phyloP scores from a whole-genome alignment of 306 rosid genomes.

The Crataegus laevigata region DNA sequence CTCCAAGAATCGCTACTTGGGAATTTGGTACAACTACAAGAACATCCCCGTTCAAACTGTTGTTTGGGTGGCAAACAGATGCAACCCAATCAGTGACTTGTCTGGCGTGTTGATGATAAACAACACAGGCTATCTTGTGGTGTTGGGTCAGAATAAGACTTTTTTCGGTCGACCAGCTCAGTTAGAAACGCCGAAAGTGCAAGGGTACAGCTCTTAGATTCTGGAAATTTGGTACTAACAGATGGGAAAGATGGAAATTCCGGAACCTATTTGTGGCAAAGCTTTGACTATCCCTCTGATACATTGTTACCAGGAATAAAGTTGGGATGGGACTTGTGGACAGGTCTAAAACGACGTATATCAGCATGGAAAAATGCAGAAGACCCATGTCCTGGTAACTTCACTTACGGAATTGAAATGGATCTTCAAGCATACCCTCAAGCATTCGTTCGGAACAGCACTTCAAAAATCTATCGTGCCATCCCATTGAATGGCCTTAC shows the following conservation, averaged over 20 bases:
- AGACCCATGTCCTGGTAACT: slow-evolving; percentile 49
- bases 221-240: slow-evolving; percentile 44
- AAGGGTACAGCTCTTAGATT: slow-evolving; percentile 29
- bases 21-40: slow-evolving; percentile 43
- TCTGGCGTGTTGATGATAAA: slow-evolving; percentile 30
- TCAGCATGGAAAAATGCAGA: slow-evolving; percentile 37
- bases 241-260: slow-evolving; percentile 24
- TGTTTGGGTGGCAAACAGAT: slow-evolving; percentile 62
- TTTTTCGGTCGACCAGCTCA: slow-evolving; percentile 31
- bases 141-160: slow-evolving; percentile 8
- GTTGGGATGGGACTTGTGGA: slow-evolving; percentile 45
- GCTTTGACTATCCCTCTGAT: slow-evolving; percentile 59
- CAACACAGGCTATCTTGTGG: slow-evolving; percentile 8
- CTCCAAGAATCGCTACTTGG: slow-evolving; percentile 31
- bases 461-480: slow-evolving; percentile 14
- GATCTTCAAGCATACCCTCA: slow-evolving; percentile 22
- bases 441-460: slow-evolving; percentile 25
- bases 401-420: slow-evolving; percentile 25
- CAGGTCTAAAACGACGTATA: slow-evolving; percentile 20
- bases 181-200: slow-evolving; percentile 14
- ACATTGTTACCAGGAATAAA: slow-evolving; percentile 53
- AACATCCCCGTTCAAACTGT: slow-evolving; percentile 20
- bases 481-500: slow-evolving; percentile 48
- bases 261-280: slow-evolving; percentile 44
- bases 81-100: slow-evolving; percentile 27